Conservation (phyloP, 2,329 filamentous ascomycete species). For the Helotiales sp. region DNA sequence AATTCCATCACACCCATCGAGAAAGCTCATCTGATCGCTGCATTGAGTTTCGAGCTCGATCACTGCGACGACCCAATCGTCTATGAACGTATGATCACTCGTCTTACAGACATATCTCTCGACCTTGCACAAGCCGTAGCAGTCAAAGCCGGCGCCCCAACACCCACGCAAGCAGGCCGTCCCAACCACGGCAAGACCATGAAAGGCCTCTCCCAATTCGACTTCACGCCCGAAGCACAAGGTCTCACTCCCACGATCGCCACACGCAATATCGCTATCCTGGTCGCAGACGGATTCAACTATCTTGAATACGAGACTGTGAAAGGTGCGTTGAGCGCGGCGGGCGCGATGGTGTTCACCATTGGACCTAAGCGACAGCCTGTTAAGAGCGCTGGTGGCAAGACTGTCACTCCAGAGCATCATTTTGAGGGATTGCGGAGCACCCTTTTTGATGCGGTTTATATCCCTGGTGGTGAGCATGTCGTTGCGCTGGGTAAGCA, state of each 20-base stretch:
- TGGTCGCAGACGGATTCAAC: slow-evolving; percentile 81
- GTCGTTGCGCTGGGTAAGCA: slow-evolving; percentile 68
- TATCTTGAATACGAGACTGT: slow-evolving; percentile 67
- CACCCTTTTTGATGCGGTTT: slow-evolving; percentile 81
- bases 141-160: slow-evolving; percentile 68
- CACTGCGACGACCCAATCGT: slow-evolving; percentile 82
- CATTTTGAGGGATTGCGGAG: slow-evolving; percentile 81
- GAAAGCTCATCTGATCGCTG: slow-evolving; percentile 63
- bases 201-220: slow-evolving; percentile 71
- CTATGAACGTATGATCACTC: slow-evolving; percentile 70
- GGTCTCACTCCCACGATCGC: slow-evolving; percentile 65
- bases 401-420: slow-evolving; percentile 71
- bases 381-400: slow-evolving; percentile 53
- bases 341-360: slow-evolving; percentile 71
- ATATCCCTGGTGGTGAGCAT: slow-evolving; percentile 73
- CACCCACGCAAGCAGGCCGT: slow-evolving; percentile 56
- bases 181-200: slow-evolving; percentile 71
- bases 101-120: slow-evolving; percentile 75
- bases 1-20: slow-evolving; percentile 74
- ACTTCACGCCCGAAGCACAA: slow-evolving; percentile 61
- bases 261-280: slow-evolving; percentile 73
- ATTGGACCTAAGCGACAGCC: slow-evolving; percentile 71
- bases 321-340: slow-evolving; percentile 64
- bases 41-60: slow-evolving; percentile 74
- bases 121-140: slow-evolving; percentile 71